Percentiles rank a stretch among this genome's conserved stretches.
These are phyloP conservation scores for Pythium dissotocum DNA, from an alignment of 352 stramenopile genomes.

Conservation along the genomic window DNA sequence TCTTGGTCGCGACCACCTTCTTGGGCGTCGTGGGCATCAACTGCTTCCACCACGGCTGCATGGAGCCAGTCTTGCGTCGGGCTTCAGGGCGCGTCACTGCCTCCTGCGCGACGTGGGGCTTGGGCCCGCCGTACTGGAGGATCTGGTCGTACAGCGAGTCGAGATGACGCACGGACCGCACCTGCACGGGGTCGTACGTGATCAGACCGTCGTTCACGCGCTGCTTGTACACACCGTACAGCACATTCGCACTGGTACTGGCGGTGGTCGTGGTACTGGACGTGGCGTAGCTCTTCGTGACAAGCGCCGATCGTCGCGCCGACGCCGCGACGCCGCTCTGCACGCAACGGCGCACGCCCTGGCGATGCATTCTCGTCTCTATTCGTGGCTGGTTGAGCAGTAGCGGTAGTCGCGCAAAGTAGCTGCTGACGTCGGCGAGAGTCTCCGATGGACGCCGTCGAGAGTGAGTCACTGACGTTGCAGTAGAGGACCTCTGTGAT, in stretches of 20 bases:
- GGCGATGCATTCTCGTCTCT: slow-evolving; percentile 17
- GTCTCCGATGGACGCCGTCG: neutral
- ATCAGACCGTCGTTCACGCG: slow-evolving; percentile 50
- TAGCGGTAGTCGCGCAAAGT: neutral
- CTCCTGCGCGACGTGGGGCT: slow-evolving; percentile 2
- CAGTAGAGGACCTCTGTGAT: neutral
- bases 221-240: slow-evolving; percentile 63
- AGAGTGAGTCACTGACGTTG: slow-evolving; percentile 1
- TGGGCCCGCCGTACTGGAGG: slow-evolving; percentile 50
- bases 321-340: slow-evolving; percentile 12
- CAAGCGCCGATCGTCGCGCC: slow-evolving; percentile 17
- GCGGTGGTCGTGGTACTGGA: neutral
- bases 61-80: neutral
- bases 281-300: neutral
- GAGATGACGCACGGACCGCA: slow-evolving; percentile 64
- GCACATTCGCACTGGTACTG: slow-evolving; percentile 17
- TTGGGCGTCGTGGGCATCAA: slow-evolving; percentile 6
- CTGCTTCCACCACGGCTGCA: slow-evolving; percentile 43
- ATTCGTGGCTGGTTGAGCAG: neutral
- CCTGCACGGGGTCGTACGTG: slow-evolving; percentile 72
- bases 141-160: slow-evolving; percentile 62
- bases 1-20: neutral
- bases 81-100: neutral
- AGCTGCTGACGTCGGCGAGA: neutral
- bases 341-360: slow-evolving; percentile 7